Evolutionary conservation across 2,329 filamentous ascomycete genomes (phyloP), one percentile per base, ranked within the genome.

Genomic region (Thelonectria discophora): DNA sequence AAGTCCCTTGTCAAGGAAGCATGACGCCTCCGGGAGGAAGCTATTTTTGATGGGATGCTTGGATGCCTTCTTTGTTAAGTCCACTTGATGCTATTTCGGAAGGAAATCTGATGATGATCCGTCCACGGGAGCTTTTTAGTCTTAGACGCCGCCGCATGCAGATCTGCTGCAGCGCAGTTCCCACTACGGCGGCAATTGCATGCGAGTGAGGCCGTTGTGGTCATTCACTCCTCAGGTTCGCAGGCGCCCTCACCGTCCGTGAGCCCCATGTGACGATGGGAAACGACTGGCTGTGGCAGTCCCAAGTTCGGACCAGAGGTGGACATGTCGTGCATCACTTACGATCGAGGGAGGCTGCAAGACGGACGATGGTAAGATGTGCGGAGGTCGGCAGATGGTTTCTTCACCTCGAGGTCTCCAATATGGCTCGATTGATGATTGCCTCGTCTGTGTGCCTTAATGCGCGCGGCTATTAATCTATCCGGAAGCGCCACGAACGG

Each of bases 391-490:
- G 27, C 27, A 30, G 27, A 30, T 7, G 4, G 27, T 8, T 10
- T 24, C 21, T 24, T 24, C 21, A 24, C 21, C 21, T 24, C 6
- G 21, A 18, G 9, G n/a, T 42, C 12, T 17, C 6, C 3, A n/a
- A 17, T 1, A 17, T 42, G 17, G 17, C 13, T 17, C 20, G 39
- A 17, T 24, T 46, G n/a, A 9, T 42, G 39, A 17, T 24, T 46
- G n/a, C 18, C 12, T 21, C 9, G n/a, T 46, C 11, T 12, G 40
- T 34, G 42, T 47, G 56, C 32, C 61, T 48, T 54, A 51, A 18
- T 12, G 42, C 34, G 32, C 51, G 58, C 52, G 58, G 39, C 58
- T 63, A 49, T 65, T 60, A 58, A 65, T 65, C 50, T 65, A 58
- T 55, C 24, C 58, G 47, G 63, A 61, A 63, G 63, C 57, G 50